These are phyloP conservation scores for Loxodes magnus DNA, from an alignment of 73 alveolate species.

Conservation along the genomic window DNA sequence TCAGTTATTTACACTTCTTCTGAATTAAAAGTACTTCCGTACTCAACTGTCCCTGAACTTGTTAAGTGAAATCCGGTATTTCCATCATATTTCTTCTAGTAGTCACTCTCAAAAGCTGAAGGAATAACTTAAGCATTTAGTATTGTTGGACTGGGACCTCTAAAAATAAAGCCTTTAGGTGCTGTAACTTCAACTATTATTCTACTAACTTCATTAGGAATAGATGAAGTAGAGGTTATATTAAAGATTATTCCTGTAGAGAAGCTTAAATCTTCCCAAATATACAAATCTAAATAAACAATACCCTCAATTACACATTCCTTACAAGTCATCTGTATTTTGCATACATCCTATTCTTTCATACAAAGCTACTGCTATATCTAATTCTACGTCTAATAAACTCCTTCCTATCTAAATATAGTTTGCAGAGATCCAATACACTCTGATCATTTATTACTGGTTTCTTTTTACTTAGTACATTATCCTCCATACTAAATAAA, in stretches of 20 bases:
- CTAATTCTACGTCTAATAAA: too few relatives aligned
- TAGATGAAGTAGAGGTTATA: slow-evolving; percentile 10
- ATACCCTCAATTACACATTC: background rate
- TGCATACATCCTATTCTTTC: background rate
- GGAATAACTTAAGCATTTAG: background rate
- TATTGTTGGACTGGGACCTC: background rate
- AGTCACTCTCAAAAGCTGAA: background rate
- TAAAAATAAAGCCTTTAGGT: background rate
- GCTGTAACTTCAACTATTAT: background rate
- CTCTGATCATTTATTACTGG: background rate
- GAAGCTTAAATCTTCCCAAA: background rate
- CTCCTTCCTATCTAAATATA: too few relatives aligned
- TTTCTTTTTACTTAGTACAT: background rate
- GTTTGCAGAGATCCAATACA: background rate
- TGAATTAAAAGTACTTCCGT: too few relatives aligned
- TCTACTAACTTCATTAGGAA: slow-evolving; percentile 9
- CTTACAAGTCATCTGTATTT: background rate
- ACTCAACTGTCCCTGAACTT: too few relatives aligned
- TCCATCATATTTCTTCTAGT: too few relatives aligned
- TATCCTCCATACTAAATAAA: slow-evolving; percentile 10
- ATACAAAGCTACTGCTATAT: background rate
- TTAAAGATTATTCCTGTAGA: slow-evolving; percentile 7
- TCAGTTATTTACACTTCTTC: too few relatives aligned
- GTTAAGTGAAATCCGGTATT: too few relatives aligned
- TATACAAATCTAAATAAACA: background rate